Base-by-base conservation (phyloP, 2,329 filamentous ascomycete genomes). In the Niveomyces coronatus region DNA sequence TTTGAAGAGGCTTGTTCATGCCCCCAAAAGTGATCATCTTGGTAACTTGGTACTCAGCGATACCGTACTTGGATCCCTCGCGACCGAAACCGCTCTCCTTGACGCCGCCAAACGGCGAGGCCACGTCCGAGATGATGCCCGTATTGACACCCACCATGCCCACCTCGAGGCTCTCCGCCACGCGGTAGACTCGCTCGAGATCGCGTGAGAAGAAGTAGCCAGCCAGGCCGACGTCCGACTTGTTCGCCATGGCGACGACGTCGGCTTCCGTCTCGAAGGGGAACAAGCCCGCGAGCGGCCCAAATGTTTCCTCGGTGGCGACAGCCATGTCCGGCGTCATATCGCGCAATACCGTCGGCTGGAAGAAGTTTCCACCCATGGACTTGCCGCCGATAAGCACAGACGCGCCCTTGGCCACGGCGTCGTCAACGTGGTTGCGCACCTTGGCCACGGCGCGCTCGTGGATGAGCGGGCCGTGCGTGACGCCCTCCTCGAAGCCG, bases 271-370 rank as follows among this genome's bases (percentile, higher is more conserved):
- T 86, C 32, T 85, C 74, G 55, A 96, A 98, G 34, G 79, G 73
- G 67, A 95, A 95, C 11, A 96, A 62, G 1, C 84, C 89, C 0
- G 88, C 89, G 0, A 96, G 83, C 3, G 91, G 91, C 0, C 91
- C 91, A 56, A 98, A 98, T 0, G 89, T 98, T 68, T 98, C 91
- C 61, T 96, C 89, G 2, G 67, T 67, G 4, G 85, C 80, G 48
- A 96, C 72, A 43, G 75, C 71, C 91, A 96, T 96, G 29, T 88
- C 78, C 41, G 71, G 67, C 9, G 71, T 94, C 80, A 94, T 89
- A 45, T 83, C 84, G 9, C 83, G 80, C 44, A 98, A 76, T 29
- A 96, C 83, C 0, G 91, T 96, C 3, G 85, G 86, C 53, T 87
- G 75, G 64, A 82, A 94, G 66, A 93, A 98, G 65, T 93, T 93